Base-by-base conservation (phyloP, 805 yeast genomes). In the Zygoascus flipseniorum region DNA sequence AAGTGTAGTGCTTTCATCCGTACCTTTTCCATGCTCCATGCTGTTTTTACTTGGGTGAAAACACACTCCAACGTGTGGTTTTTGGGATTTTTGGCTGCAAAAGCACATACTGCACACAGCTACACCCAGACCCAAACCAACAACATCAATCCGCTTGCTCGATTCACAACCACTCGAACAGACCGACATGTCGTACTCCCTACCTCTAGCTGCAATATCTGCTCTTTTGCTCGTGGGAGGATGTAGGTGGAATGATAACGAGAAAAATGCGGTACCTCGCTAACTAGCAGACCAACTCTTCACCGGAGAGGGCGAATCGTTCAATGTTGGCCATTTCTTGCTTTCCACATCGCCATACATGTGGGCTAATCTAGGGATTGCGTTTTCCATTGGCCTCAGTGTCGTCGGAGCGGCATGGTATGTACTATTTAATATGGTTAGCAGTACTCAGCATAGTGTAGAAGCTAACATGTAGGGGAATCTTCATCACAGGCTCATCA, bases 331-430 rank as follows among this genome's bases (percentile, higher is more conserved):
- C 51, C 82, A 83, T 60, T 90, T 92, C 66, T 77, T 93, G 60
- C 81, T 82, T 60, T 75, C 85, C 39, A 82, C 93, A 2, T 89
- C 97, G 20, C 99, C 99, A 6, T 93, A 93, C 68, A 80, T 93
- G 85, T 93, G 98, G 98, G 98, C 97, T 31, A 79, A 80, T 58
- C 70, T 89, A 58, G 99, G 99, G 52, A 89, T 93, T 58, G 84
- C 86, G 14, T 72, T 82, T 50, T 92, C 99, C 72, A 89, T 95
- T 61, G 98, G 98, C 13, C 78, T 93, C 55, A 84, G 95, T 48
- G 97, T 93, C 14, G 85, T 90, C 43, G 99, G 99, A 42, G 99
- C 99, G 14, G 98, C 98, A 5, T 93, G 99, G 99, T 64, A 60
- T 42, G 68, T 57, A 13, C 13, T 43, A 5, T 20, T n/a, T 18